Base-by-base conservation (phyloP, 1,284 basidiomycete genomes). In the Cutaneotrichosporon sp. region DNA sequence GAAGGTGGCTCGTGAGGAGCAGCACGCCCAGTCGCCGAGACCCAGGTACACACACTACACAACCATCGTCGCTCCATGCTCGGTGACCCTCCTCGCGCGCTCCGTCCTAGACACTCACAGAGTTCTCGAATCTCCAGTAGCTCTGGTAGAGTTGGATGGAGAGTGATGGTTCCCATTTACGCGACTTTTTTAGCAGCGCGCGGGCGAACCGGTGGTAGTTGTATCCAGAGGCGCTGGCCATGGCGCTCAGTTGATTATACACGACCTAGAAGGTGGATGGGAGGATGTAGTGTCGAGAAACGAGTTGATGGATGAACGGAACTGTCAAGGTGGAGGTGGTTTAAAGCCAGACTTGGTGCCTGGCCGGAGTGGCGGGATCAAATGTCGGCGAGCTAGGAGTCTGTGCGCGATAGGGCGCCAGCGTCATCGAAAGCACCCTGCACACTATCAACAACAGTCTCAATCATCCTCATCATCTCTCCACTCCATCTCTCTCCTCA, bases 191-290 rank as follows among this genome's bases (percentile, higher is more conserved):
- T 38, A 82, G 73, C 34, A 80, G 73, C 6, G 75, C 72, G 26
- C 81, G 65, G 4, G 79, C 75, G 63, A 80, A 81, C 52, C 79
- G 73, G 60, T 80, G 79, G 62, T 81, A 80, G 65, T 81, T 81
- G 68, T 80, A 82, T 49, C 78, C 77, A 13, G 81, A 81, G 34
- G 79, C 77, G 58, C 76, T 79, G 10, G 80, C 79, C 80, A 81
- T 81, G 61, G 32, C 67, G 63, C 31, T 16, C 26, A 53, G 36
- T 26, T 11, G 40, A 22, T 36, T 36, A 8, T 13, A 36, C 2
- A 36, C 8, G 2, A 31, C 10, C 30, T 18, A 4, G 31, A 3
- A 10, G 9, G 16, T 46, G 30, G 36, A 47, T 21, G n/a, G 56
- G 36, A 34, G 47, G 36, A 51, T 32, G 56, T 36, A 47, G 38